Evolutionary conservation across 345 rosid genomes (phyloP).

Genomic region (Salix koriyanagi): DNA sequence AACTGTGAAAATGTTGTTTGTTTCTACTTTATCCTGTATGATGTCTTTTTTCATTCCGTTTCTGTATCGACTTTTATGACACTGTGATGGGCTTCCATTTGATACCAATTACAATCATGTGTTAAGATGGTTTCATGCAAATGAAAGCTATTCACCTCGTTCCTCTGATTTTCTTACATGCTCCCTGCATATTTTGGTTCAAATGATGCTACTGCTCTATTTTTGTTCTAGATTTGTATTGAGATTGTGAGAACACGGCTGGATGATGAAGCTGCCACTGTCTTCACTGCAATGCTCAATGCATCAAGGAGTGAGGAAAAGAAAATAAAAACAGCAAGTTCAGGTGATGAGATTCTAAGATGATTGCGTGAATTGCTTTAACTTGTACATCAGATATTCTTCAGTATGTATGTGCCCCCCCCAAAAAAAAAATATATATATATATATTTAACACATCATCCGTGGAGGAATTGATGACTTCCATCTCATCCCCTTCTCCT

Average conservation of each 20-base stretch:
- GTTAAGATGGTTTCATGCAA: too few species aligned
- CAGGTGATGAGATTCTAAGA: constrained; percentile 44
- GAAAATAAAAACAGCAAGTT: constrained; percentile 55
- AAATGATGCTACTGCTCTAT: background rate
- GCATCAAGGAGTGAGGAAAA: constrained; percentile 67
- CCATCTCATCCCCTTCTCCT: too few species aligned
- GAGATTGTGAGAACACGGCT: constrained; percentile 57
- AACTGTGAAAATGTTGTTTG: background rate
- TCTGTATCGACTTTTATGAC: too few species aligned
- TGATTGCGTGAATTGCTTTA: constrained; percentile 8
- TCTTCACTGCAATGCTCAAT: constrained; percentile 71
- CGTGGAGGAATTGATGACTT: background rate
- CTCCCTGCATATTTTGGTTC: background rate
- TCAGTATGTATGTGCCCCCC: background rate
- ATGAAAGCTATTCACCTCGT: background rate
- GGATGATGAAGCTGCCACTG: constrained; percentile 71
- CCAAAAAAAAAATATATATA: too few species aligned
- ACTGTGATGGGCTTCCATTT: too few species aligned
- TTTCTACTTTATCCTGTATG: background rate
- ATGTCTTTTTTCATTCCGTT: too few species aligned
- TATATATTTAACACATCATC: too few species aligned
- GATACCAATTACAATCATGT: too few species aligned
- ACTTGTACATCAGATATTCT: background rate
- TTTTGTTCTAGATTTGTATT: constrained; percentile 26
- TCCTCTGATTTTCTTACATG: background rate